phyloP scores from a whole-genome alignment of 306 rosid genomes.

The Cicer arietinum region DNA sequence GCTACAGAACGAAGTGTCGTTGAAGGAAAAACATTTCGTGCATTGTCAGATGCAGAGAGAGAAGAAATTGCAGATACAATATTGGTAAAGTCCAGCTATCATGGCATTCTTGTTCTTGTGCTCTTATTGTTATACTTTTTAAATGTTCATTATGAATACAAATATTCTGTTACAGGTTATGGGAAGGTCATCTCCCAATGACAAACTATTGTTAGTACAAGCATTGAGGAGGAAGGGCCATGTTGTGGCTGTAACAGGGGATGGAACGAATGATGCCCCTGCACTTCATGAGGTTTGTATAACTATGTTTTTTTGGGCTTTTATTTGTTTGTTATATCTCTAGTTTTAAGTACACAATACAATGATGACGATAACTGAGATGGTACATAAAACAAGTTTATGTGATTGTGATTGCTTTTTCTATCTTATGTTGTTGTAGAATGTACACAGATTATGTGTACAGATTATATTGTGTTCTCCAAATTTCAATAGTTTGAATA shows the following conservation, averaged over 20 bases:
- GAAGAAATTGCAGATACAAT: slow-evolving; percentile 67
- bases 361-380: slow-evolving; percentile 1
- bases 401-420: slow-evolving; percentile 6
- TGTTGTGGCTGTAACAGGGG: slow-evolving; percentile 97
- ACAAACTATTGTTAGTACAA: slow-evolving; percentile 91
- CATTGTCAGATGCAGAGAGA: slow-evolving; percentile 61
- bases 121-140: slow-evolving; percentile 35
- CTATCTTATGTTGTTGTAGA: slow-evolving; percentile 10
- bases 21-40: slow-evolving; percentile 87
- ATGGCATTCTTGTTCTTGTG: slow-evolving; percentile 60
- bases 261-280: slow-evolving; percentile 97
- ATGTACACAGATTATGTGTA: background rate
- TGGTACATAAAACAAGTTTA: slow-evolving; percentile 2
- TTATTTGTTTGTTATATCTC: slow-evolving; percentile 28
- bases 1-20: slow-evolving; percentile 77
- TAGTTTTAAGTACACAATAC: background rate
- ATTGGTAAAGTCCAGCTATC: slow-evolving; percentile 57
- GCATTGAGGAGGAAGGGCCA: slow-evolving; percentile 78
- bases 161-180: slow-evolving; percentile 66
- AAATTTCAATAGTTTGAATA: slow-evolving; percentile 3
- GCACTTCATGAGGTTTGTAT: slow-evolving; percentile 88
- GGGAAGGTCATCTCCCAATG: slow-evolving; percentile 96
- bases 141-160: slow-evolving; percentile 8
- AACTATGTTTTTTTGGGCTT: slow-evolving; percentile 16
- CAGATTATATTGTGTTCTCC: background rate